Base-by-base conservation (phyloP, 768 basidiomycete species). In the Tephrocybe rancida region DNA sequence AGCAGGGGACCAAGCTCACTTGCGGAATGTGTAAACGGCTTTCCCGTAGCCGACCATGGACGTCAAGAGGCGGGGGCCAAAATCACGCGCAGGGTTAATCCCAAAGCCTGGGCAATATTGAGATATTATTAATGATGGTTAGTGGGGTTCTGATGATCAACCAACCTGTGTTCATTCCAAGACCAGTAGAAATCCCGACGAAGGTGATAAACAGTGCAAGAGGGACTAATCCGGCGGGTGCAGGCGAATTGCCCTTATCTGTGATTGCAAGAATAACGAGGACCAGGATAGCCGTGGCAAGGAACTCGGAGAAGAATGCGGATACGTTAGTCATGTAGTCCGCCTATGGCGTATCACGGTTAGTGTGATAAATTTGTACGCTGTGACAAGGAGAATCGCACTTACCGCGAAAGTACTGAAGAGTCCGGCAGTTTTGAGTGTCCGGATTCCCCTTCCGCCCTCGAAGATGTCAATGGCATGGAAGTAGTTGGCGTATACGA, bases 1-100 rank as follows among this genome's bases (percentile, higher is more conserved):
- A 18, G 42, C 9, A 4, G 50, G 16, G 16, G 11, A 42, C 27
- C 63, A 60, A 64, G 68, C 80, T 44, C 67, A 81, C 75, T 69
- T 71, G 54, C 75, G 64, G 59, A 71, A 77, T 10, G 67, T 71
- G 52, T 68, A 78, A n/a, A 78, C 73, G 42, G 67, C 63, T 29
- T 67, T 73, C 30, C 86, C 87, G 58, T 88, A 90, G 1, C 88
- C 88, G 5, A 80, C 86, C 77, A 88, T 84, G 3, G 87, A 80
- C 1, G 86, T 87, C 60, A 88, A 66, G 43, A 90, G 67, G 24
- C 88, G 78, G 9, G 88, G 88, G 14, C 88, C 88, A 37, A 76
- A 64, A 56, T 76, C 64, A 50, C 72, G 67, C 14, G 71, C 67
- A 25, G 71, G 70, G 53, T 74, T 74, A 10, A 74, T 49, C 3